Percentiles rank a stretch among this genome's conserved stretches.
phyloP scores from a whole-genome alignment of 257 asterid species.

The Osmanthus fragrans region DNA sequence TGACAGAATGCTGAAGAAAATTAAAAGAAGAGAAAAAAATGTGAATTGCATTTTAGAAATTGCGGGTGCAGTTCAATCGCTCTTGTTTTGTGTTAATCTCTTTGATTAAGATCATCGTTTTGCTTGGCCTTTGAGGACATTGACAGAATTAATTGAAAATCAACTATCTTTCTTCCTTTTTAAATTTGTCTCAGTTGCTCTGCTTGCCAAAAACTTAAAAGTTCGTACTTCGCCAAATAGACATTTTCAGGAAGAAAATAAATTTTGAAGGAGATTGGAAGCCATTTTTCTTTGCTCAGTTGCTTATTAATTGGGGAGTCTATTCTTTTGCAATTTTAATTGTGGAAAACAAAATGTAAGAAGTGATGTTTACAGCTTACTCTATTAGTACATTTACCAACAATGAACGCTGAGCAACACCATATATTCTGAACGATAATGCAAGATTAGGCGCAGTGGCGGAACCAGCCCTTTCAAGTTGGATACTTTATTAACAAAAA shows the following conservation, averaged over 20 bases:
- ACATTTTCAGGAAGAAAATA: slow-evolving; percentile 10
- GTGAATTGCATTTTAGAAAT: not conserved
- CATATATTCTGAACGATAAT: not conserved
- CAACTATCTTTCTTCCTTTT: not conserved
- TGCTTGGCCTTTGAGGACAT: not conserved
- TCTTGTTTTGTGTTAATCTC: not conserved
- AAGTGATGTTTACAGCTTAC: not conserved
- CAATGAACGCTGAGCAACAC: not conserved
- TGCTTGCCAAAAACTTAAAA: not conserved
- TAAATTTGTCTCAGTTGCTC: not conserved
- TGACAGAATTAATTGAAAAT: not conserved
- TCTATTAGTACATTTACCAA: not conserved
- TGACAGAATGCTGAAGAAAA: not conserved
- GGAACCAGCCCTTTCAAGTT: too few species aligned
- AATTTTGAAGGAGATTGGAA: not conserved
- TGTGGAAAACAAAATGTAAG: not conserved
- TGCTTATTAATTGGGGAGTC: not conserved
- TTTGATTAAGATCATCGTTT: not conserved
- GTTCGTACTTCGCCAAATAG: slow-evolving; percentile 1
- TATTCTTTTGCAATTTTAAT: not conserved
- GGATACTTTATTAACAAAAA: too few species aligned
- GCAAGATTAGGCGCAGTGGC: not conserved
- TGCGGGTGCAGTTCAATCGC: not conserved
- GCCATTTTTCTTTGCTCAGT: slow-evolving; percentile 4
- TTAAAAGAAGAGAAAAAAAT: not conserved